Evolutionary conservation across 2,329 filamentous ascomycete genomes (phyloP), one percentile per base, ranked within the genome.

Genomic region (Fusarium pseudocircinatum): DNA sequence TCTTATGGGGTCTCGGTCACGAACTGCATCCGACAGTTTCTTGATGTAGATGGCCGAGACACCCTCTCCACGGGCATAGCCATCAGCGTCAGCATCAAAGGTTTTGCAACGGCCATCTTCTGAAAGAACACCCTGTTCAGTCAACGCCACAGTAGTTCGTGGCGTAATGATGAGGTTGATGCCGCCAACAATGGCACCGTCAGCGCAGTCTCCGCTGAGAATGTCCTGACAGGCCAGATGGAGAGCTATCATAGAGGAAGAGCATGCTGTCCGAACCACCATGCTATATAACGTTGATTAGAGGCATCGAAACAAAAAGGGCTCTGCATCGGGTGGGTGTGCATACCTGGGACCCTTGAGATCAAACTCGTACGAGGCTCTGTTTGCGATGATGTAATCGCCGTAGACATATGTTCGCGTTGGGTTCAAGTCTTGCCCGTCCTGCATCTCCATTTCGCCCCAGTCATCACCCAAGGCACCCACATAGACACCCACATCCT

Each of bases 351-450:
- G 57, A 50, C 44, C 57, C 57, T 60, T 60, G 44, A 60, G 57
- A 50, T 60, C 44, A 50, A 60, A 60, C 57, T 60, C 57, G 36
- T 60, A 60, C 57, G 57, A 60, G 44, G 44, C 57, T 60, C 57
- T 60, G 44, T 50, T 60, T 50, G 57, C 57, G 44, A 60, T 60
- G 37, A 60, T 60, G 36, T 60, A 60, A 50, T 60, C 57, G 36
- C 57, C 57, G 57, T 60, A 60, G 44, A 60, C 46, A 60, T 52
- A 52, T 43, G 58, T 60, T 60, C 58, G 58, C 58, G 58, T 60
- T 60, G 58, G 58, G 58, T 60, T 60, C 46, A 60, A 60, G 58
- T 60, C 58, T 52, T 60, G 58, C 36, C 58, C 58, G n/a, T 60
- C 46, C 46, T 60, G 58, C 58, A 52, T 60, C 58, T 60, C 58